Evolutionary conservation across 2,329 filamentous ascomycete species (phyloP).

Genomic region (Fusarium globosum): DNA sequence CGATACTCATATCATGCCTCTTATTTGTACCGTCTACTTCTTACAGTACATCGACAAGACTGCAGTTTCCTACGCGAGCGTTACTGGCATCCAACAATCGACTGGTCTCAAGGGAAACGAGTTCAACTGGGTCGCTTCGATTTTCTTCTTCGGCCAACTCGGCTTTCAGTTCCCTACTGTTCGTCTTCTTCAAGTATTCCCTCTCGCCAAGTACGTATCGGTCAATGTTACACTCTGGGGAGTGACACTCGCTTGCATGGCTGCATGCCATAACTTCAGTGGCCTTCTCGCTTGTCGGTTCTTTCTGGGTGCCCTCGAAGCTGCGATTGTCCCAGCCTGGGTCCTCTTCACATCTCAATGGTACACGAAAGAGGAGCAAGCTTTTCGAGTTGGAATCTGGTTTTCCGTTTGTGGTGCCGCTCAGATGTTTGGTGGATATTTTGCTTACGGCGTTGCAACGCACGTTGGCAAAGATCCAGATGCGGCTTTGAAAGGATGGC

Average conservation of each 20-base stretch:
- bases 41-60: slow-evolving; percentile 45
- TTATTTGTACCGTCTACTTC: slow-evolving; percentile 40
- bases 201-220: background rate
- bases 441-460: slow-evolving; percentile 35
- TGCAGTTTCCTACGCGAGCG: slow-evolving; percentile 41
- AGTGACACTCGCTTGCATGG: background rate
- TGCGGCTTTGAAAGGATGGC: background rate
- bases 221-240: background rate
- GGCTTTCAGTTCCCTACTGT: slow-evolving; percentile 54
- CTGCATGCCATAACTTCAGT: background rate
- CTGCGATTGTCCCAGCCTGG: slow-evolving; percentile 8
- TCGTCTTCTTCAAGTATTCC: slow-evolving; percentile 48
- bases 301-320: slow-evolving; percentile 5
- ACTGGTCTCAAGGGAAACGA: slow-evolving; percentile 53
- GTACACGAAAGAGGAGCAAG: slow-evolving; percentile 39
- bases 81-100: slow-evolving; percentile 42
- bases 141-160: slow-evolving; percentile 50
- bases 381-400: slow-evolving; percentile 37
- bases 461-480: slow-evolving; percentile 30
- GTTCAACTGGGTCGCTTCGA: slow-evolving; percentile 54
- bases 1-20: slow-evolving; percentile 39
- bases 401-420: slow-evolving; percentile 34
- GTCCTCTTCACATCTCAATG: slow-evolving; percentile 36
- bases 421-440: slow-evolving; percentile 40
- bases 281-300: background rate